Evolutionary conservation across 2,329 filamentous ascomycete species (phyloP).

Genomic region (Penicillium italicum): DNA sequence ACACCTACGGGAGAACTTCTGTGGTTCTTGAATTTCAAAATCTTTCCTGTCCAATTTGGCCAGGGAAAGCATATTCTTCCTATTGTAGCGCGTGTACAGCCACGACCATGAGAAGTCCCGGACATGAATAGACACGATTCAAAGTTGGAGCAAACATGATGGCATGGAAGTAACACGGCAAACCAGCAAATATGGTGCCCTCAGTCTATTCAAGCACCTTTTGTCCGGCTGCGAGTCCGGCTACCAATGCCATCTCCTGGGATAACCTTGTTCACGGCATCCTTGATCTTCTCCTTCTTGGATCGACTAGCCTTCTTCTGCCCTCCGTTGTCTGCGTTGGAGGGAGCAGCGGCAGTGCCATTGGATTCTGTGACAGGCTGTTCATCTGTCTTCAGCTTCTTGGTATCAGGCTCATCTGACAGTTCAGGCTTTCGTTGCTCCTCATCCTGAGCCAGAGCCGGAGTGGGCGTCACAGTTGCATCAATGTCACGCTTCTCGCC

Average conservation of each 20-base stretch:
- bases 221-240: slow-evolving; percentile 40
- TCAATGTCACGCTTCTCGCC: slow-evolving; percentile 23
- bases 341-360: slow-evolving; percentile 9
- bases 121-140: background rate
- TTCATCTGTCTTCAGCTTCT: slow-evolving; percentile 35
- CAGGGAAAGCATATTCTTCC: background rate
- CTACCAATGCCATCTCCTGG: slow-evolving; percentile 37
- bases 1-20: background rate
- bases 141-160: background rate
- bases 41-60: background rate
- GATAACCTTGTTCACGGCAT: slow-evolving; percentile 25
- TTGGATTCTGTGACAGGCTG: slow-evolving; percentile 10
- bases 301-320: slow-evolving; percentile 31
- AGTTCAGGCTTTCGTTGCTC: slow-evolving; percentile 14
- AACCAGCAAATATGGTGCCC: background rate
- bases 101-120: background rate
- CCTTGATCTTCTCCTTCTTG: slow-evolving; percentile 32
- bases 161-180: background rate
- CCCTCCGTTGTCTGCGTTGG: slow-evolving; percentile 21
- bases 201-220: slow-evolving; percentile 18
- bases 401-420: slow-evolving; percentile 26
- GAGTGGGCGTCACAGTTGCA: slow-evolving; percentile 3
- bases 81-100: background rate
- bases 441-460: background rate
- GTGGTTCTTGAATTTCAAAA: background rate